Conservation (phyloP, 73 alveolate species). For the Stentor coeruleus region DNA sequence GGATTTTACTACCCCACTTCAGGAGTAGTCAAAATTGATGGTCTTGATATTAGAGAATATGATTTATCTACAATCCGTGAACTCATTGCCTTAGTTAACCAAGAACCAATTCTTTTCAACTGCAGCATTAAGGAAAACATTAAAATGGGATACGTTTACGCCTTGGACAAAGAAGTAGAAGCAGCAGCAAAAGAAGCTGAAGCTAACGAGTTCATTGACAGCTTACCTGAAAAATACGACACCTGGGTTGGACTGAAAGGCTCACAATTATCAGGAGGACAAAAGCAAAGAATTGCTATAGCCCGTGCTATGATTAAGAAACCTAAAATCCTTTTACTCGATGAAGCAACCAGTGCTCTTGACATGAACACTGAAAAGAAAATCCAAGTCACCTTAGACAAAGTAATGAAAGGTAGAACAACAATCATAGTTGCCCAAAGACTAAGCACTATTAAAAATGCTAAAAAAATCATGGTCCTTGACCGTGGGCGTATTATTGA, state of each 20-base stretch:
- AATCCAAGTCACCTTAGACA: conserved; percentile 71
- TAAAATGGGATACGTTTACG: conserved; percentile 64
- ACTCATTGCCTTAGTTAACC: conserved; percentile 74
- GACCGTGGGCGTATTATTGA: conserved; percentile 63
- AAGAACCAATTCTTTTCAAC: conserved; percentile 85
- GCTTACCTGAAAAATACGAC: conserved; percentile 78
- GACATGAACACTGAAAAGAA: conserved; percentile 90
- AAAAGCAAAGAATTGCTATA: conserved; percentile 89
- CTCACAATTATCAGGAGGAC: conserved; percentile 90
- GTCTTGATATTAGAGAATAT: conserved; percentile 22
- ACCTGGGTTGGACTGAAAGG: conserved; percentile 97
- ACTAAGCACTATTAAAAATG: conserved; percentile 70
- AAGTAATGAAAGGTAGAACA: conserved; percentile 65
- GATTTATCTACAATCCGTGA: conserved; percentile 42
- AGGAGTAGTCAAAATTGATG: conserved; percentile 38
- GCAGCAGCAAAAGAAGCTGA: conserved; percentile 61
- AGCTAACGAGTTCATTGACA: conserved; percentile 70
- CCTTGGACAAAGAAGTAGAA: conserved; percentile 64
- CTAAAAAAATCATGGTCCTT: conserved; percentile 71
- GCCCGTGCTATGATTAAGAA: conserved; percentile 95
- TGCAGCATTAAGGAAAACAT: conserved; percentile 86
- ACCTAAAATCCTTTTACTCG: conserved; percentile 66
- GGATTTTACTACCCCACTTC: conserved; percentile 33
- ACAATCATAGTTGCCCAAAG: conserved; percentile 90
- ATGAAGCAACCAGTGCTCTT: conserved; percentile 90